Evolutionary conservation across 306 rosid genomes (phyloP).

Genomic region (Quercus variabilis): DNA sequence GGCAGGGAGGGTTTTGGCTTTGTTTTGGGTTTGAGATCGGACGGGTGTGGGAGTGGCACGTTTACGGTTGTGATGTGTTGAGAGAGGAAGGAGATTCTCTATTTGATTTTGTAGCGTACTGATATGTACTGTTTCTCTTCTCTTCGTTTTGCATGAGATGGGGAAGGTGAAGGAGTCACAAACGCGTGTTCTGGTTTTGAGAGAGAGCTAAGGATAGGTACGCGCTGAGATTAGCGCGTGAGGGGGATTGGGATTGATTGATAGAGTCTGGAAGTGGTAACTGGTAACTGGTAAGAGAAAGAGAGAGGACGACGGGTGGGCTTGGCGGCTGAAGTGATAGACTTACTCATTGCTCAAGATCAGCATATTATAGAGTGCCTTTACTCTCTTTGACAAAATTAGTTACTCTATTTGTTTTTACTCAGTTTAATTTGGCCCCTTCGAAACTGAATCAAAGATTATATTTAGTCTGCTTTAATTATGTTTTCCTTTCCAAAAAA

Average conservation of each 20-base stretch:
- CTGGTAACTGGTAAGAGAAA: neutral
- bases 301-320: no score
- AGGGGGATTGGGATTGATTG: neutral
- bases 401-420: no score
- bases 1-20: neutral
- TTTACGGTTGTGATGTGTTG: neutral
- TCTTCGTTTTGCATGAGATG: constrained; percentile 24
- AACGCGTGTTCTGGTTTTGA: constrained; percentile 11
- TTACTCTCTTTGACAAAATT: no score
- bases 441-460: no score
- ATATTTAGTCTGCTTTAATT: no score
- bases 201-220: neutral
- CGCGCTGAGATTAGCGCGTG: neutral
- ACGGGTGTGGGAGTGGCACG: neutral
- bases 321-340: no score
- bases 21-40: neutral
- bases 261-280: neutral
- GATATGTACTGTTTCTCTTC: neutral
- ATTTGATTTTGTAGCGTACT: neutral
- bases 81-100: neutral
- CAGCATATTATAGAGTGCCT: no score
- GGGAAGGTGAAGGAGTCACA: constrained; percentile 12
- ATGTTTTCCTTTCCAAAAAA: no score
- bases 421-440: no score
- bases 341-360: no score